Conservation (phyloP, 192 early-diverging fungal genomes). For the Dissophora ornata region DNA sequence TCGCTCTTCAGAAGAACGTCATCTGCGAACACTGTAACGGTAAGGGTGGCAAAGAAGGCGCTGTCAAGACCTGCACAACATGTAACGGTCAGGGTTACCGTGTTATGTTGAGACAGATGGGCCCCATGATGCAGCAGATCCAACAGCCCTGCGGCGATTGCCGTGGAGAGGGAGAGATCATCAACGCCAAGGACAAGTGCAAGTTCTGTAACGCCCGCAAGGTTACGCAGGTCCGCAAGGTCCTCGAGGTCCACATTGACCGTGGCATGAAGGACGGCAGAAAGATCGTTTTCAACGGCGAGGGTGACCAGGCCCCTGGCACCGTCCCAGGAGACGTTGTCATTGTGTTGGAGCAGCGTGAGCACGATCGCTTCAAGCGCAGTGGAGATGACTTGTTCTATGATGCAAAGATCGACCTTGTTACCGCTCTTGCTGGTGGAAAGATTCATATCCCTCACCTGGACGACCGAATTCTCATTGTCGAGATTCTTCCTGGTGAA, state of each 20-base stretch:
- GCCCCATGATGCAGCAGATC: slow-evolving; percentile 99
- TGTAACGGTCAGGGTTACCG: slow-evolving; percentile 95
- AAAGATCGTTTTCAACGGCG: slow-evolving; percentile 94
- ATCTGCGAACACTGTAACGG: slow-evolving; percentile 93
- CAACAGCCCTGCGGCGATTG: slow-evolving; percentile 96
- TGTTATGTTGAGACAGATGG: slow-evolving; percentile 92
- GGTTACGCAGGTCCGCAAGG: slow-evolving; percentile 88
- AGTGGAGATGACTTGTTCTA: slow-evolving; percentile 92
- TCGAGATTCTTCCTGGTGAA: slow-evolving; percentile 94
- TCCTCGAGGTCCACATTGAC: slow-evolving; percentile 97
- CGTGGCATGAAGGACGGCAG: slow-evolving; percentile 98
- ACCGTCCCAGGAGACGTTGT: slow-evolving; percentile 97
- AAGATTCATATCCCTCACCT: slow-evolving; percentile 92
- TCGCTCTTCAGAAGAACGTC: slow-evolving; percentile 95
- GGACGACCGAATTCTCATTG: slow-evolving; percentile 89
- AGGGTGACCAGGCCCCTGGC: slow-evolving; percentile 96
- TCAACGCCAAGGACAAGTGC: slow-evolving; percentile 92
- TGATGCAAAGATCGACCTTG: slow-evolving; percentile 93
- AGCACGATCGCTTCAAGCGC: slow-evolving; percentile 93
- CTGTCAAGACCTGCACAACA: slow-evolving; percentile 81
- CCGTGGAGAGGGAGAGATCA: slow-evolving; percentile 90
- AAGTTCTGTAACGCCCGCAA: slow-evolving; percentile 92
- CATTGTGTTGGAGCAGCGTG: slow-evolving; percentile 96
- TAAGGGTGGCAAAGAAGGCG: slow-evolving; percentile 95
- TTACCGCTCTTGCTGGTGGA: slow-evolving; percentile 96